A percentile compares a stretch with the other conserved stretches of the same genome.
phyloP scores from a whole-genome alignment of 441 rosid genomes.

The Aquilaria agallochum region DNA sequence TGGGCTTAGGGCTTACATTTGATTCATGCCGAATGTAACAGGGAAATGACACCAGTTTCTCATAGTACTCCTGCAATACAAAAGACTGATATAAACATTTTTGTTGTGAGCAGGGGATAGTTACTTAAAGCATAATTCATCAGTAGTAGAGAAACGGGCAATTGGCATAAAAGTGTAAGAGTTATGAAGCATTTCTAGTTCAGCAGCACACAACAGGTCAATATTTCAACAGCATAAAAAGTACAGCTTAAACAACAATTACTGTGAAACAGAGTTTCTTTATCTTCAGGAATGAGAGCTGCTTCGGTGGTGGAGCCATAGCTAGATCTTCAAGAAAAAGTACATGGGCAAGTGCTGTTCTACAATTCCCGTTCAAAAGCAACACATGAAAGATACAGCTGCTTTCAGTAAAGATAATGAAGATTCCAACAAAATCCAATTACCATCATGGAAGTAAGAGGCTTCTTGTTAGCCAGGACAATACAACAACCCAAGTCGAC shows the following conservation, averaged over 20 bases:
- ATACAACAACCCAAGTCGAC: constrained; percentile 67
- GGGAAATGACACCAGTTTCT: constrained; percentile 53
- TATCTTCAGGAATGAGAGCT: too few species aligned
- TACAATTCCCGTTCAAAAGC: too few species aligned
- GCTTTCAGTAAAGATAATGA: too few species aligned
- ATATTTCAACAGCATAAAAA: too few species aligned
- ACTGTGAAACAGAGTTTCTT: too few species aligned
- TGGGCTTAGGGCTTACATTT: constrained; percentile 45
- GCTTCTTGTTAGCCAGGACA: constrained; percentile 93
- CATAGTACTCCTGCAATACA: constrained; percentile 62
- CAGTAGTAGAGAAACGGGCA: not conserved
- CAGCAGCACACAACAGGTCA: too few species aligned
- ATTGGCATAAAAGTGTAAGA: not conserved
- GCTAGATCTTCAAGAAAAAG: too few species aligned
- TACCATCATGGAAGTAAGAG: constrained; percentile 64
- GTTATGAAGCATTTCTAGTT: not conserved
- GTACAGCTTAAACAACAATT: too few species aligned
- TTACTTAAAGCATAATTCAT: not conserved
- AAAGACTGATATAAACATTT: constrained; percentile 8
- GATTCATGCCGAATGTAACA: constrained; percentile 79
- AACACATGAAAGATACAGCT: too few species aligned
- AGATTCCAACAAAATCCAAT: too few species aligned
- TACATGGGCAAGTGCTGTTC: too few species aligned
- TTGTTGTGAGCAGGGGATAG: not conserved
- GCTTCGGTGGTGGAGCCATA: not conserved